Conservation (phyloP, 257 asterid genomes). For the Avicennia marina region DNA sequence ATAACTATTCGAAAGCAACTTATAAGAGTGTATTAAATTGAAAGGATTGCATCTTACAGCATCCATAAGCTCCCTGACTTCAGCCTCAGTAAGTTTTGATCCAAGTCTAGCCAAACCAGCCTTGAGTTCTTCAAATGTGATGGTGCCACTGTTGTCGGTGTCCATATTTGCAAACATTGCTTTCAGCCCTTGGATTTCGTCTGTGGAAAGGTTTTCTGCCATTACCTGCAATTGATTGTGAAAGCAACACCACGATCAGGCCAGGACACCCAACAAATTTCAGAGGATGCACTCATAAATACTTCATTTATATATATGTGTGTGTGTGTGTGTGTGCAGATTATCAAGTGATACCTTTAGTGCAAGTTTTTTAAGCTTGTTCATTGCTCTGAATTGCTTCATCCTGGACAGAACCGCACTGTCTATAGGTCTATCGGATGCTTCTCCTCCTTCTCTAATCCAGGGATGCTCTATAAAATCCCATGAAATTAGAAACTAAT, state of each 20-base stretch:
- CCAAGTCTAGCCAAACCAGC: slow-evolving; percentile 70
- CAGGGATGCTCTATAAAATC: no score
- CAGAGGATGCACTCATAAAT: no score
- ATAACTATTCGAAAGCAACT: not conserved
- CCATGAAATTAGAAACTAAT: no score
- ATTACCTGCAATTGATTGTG: no score
- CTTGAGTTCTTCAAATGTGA: slow-evolving; percentile 92
- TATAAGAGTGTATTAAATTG: not conserved
- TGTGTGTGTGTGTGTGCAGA: no score
- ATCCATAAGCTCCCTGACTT: slow-evolving; percentile 54
- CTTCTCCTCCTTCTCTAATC: no score
- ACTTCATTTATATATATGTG: no score
- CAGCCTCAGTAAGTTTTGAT: slow-evolving; percentile 54
- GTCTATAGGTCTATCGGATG: no score
- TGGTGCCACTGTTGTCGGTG: slow-evolving; percentile 89
- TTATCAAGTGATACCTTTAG: no score
- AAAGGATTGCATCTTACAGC: slow-evolving; percentile 32
- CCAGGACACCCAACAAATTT: no score
- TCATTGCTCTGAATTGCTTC: slow-evolving; percentile 31
- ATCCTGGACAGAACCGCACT: slow-evolving; percentile 11
- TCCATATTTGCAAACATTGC: slow-evolving; percentile 96
- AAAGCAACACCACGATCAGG: no score
- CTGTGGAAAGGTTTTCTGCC: slow-evolving; percentile 94
- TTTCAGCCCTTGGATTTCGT: slow-evolving; percentile 88
- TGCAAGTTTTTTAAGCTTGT: not conserved